These are phyloP conservation scores for Russula compacta DNA, from an alignment of 768 basidiomycete species.

Conservation along the genomic window DNA sequence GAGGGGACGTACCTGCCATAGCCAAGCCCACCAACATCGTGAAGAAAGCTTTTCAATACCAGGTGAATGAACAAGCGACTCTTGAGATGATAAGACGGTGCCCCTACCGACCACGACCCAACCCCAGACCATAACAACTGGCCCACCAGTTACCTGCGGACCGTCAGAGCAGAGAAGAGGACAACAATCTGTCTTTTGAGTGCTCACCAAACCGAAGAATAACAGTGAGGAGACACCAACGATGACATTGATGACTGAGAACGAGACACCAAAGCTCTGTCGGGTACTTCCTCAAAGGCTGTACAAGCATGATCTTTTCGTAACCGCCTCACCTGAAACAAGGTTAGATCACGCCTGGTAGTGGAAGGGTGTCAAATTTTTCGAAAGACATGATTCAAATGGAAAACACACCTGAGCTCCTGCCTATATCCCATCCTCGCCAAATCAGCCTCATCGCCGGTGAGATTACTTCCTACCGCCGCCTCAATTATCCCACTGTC, in stretches of 20 bases:
- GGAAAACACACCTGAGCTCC: constrained; percentile 45
- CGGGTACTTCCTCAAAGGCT: background rate
- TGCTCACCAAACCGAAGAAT: constrained; percentile 53
- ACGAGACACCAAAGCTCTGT: constrained; percentile 66
- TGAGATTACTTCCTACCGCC: background rate
- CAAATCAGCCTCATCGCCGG: constrained; percentile 50
- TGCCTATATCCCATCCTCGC: constrained; percentile 68
- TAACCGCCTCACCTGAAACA: constrained; percentile 43
- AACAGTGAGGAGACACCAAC: constrained; percentile 66
- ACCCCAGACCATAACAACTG: constrained; percentile 71
- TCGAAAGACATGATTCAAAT: background rate
- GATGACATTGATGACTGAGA: constrained; percentile 69
- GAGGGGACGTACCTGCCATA: constrained; percentile 52
- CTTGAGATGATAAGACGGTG: background rate
- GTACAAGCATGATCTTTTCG: background rate
- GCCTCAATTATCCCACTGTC: background rate
- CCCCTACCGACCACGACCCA: constrained; percentile 54
- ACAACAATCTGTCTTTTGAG: background rate
- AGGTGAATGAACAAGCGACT: constrained; percentile 9
- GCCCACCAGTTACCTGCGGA: constrained; percentile 59
- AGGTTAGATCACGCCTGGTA: constrained; percentile 48
- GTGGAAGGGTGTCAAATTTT: background rate
- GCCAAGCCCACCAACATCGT: constrained; percentile 65
- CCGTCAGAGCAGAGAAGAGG: background rate
- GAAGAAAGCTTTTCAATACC: constrained; percentile 40